Evolutionary conservation across 345 rosid genomes (phyloP), one percentile per base, ranked within the genome.

Genomic region (Ricinus communis): DNA sequence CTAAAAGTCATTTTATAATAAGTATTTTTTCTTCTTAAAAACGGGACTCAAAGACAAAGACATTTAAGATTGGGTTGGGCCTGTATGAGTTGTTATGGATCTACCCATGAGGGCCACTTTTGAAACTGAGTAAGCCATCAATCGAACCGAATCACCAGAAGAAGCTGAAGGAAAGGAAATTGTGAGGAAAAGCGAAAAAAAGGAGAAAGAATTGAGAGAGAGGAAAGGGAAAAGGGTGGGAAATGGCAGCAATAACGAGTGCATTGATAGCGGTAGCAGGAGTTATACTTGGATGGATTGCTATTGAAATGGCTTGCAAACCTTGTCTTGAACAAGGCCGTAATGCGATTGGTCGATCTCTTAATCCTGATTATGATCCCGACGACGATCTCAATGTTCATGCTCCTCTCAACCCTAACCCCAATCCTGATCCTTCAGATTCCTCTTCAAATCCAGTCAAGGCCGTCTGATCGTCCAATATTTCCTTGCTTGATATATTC

Each of bases 221-320:
- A n/a, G n/a, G n/a, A n/a, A n/a, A n/a, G n/a, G n/a, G n/a, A n/a
- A n/a, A n/a, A n/a, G n/a, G n/a, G n/a, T n/a, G n/a, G n/a, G n/a
- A 46, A 2, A 85, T 87, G 90, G 91, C 82, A 74, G 96, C 91
- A 19, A 54, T 90, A 63, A 88, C 93, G 36, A 86, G 66, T 18
- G 96, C 93, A 41, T 62, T 90, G 79, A 78, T 88, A 57, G 90
- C 85, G 46, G 86, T 88, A 46, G 96, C 86, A 0, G 96, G 90
- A 63, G 82, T 88, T 33, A 75, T 90, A 2, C 71, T 90, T 56
- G 96, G 88, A n/a, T 90, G 96, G 93, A 87, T 90, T 49, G 73
- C 96, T 57, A 88, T 90, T 13, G 96, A 90, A 81, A 83, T 90
- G 66, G 93, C 96, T 33, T 90, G 93, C 81, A 88, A 88, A 81